A percentile compares a stretch with the other conserved stretches of the same genome.
Conservation (phyloP, 495 filamentous ascomycete species). For the Extremus antarcticus region DNA sequence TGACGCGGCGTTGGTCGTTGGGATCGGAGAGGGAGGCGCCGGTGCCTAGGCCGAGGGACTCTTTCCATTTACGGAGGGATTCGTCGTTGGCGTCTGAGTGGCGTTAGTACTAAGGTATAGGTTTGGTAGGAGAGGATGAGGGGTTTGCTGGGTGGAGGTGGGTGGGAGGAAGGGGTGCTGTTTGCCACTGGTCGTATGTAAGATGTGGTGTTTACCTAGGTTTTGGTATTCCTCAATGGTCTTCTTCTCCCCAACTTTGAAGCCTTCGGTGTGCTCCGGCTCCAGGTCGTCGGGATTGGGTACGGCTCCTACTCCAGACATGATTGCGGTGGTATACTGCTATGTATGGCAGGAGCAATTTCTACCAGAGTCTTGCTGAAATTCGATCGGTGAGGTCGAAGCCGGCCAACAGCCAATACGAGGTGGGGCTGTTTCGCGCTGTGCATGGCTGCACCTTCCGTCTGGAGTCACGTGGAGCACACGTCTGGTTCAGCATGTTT, state of each 20-base stretch:
- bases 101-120: too few species aligned
- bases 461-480: too few species aligned
- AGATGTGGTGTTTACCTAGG: conserved; percentile 49
- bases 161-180: too few species aligned
- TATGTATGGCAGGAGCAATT: too few species aligned
- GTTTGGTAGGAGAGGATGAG: too few species aligned
- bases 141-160: too few species aligned
- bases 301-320: neutral
- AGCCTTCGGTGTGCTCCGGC: conserved; percentile 80
- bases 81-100: conserved; percentile 62
- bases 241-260: conserved; percentile 92
- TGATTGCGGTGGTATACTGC: neutral
- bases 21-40: conserved; percentile 47
- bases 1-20: conserved; percentile 68
- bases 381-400: too few species aligned
- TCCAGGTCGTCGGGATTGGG: conserved; percentile 68
- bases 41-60: conserved; percentile 70
- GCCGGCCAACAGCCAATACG: too few species aligned
- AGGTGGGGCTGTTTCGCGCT: too few species aligned
- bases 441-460: too few species aligned
- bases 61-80: conserved; percentile 92
- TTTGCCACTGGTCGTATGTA: neutral
- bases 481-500: too few species aligned
- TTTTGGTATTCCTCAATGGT: conserved; percentile 82
- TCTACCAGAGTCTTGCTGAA: too few species aligned